Evolutionary conservation across 2,329 filamentous ascomycete species (phyloP), one percentile per base, ranked within the genome.

Genomic region (Ilyonectria destructans): DNA sequence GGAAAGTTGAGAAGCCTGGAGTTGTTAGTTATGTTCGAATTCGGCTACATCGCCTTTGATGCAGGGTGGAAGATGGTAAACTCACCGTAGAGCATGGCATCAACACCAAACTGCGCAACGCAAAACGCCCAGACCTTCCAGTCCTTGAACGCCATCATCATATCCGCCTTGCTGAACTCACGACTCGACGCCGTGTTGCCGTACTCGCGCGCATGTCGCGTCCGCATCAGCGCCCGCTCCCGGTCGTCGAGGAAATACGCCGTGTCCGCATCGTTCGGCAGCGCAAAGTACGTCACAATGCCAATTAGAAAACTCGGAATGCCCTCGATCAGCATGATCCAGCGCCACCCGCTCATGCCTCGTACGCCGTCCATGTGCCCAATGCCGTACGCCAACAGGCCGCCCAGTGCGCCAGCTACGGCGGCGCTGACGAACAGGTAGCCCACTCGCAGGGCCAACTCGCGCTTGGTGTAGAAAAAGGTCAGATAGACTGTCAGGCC

Each of bases 121-220:
- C 87, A 91, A 77, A 94, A 94, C 1, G 86, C 81, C 85, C 90
- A 94, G 26, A 93, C 88, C 77, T 92, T 94, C 92, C 92, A 94
- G 79, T 96, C 93, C 70, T 84, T 86, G 67, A 93, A 89, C 0
- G 90, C 92, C 62, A 87, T 88, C 70, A 85, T 82, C 75, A 93
- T 91, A 74, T 95, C 93, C 9, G 81, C 78, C 80, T 87, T 89
- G 71, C 78, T 82, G 52, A 88, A 85, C 74, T 85, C 76, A 59
- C 82, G 80, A 35, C 85, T 83, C 49, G 82, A 85, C 48, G 74
- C 78, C 7, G 86, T 87, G 65, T 80, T 80, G n/a, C 86, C 86
- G 45, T 87, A 87, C 68, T 86, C 82, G 4, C 81, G 70, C 59
- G 69, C 70, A 15, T 77, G 72, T 6, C 82, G 75, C 55, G 70